These are phyloP conservation scores for Daphne laureola DNA, from an alignment of 441 rosid species.

Conservation along the genomic window DNA sequence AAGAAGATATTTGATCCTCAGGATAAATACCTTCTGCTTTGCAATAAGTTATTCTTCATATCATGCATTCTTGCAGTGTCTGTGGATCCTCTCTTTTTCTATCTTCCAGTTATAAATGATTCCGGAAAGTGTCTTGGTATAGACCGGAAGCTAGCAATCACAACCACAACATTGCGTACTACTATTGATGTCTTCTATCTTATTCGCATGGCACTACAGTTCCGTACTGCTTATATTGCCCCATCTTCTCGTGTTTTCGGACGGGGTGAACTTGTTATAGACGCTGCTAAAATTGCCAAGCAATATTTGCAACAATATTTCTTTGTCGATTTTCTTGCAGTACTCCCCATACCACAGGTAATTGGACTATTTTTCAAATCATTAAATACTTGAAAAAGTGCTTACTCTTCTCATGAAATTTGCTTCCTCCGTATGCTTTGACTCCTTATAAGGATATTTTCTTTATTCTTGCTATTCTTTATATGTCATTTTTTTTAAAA, in stretches of 20 bases:
- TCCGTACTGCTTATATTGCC: conserved; percentile 92
- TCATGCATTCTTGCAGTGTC: conserved; percentile 86
- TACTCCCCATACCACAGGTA: conserved; percentile 96
- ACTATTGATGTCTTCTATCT: conserved; percentile 77
- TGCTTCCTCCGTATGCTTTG: neutral
- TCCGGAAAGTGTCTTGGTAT: conserved; percentile 53
- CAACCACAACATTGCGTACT: conserved; percentile 68
- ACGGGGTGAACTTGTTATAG: conserved; percentile 95
- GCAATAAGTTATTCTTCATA: conserved; percentile 67
- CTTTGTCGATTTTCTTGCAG: conserved; percentile 79
- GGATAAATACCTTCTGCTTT: conserved; percentile 70
- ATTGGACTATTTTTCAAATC: too few species aligned
- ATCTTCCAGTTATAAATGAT: conserved; percentile 72
- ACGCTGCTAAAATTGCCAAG: conserved; percentile 81
- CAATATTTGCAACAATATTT: conserved; percentile 70
- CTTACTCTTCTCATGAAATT: conserved; percentile 10
- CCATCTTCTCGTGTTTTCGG: conserved; percentile 98
- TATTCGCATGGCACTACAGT: conserved; percentile 79
- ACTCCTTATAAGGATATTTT: too few species aligned
- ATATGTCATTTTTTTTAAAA: too few species aligned
- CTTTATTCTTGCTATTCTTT: too few species aligned
- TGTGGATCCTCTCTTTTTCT: conserved; percentile 87
- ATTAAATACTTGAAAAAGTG: conserved; percentile 6
- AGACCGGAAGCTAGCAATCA: conserved; percentile 63
- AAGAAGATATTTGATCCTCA: conserved; percentile 93